phyloP scores from a whole-genome alignment of 805 yeast species.

The Dipodascopsis tothii region DNA sequence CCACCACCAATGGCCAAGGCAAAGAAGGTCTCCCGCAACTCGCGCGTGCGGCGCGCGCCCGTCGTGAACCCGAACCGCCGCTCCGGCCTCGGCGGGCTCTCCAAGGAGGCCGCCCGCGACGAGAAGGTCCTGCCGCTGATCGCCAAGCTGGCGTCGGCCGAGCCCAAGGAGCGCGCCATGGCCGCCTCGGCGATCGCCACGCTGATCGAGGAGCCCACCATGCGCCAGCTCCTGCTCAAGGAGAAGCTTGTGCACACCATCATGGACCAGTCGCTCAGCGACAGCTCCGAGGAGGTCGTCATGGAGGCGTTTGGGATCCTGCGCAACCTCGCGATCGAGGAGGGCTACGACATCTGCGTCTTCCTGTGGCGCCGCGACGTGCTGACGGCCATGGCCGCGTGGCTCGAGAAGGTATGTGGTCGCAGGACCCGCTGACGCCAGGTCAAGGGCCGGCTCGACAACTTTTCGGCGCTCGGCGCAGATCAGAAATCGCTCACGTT shows the following conservation, averaged over 20 bases:
- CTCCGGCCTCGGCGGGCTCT: not conserved
- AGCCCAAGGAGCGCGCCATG: constrained; percentile 67
- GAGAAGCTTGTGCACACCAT: constrained; percentile 62
- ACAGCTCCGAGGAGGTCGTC: constrained; percentile 63
- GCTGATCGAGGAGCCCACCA: constrained; percentile 54
- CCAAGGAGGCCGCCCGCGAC: constrained; percentile 37
- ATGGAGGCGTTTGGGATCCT: constrained; percentile 75
- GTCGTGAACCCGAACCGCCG: not conserved
- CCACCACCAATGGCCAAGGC: constrained; percentile 10
- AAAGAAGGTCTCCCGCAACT: constrained; percentile 2
- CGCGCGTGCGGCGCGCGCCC: not conserved
- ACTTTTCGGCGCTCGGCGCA: constrained; percentile 21
- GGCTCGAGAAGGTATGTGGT: constrained; percentile 10
- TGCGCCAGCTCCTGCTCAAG: constrained; percentile 58
- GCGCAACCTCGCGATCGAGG: constrained; percentile 73
- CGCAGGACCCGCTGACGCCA: not conserved
- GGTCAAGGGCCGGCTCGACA: not conserved
- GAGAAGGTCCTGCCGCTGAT: constrained; percentile 63
- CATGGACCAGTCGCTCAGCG: constrained; percentile 58
- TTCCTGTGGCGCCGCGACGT: constrained; percentile 72
- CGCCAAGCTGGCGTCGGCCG: constrained; percentile 51
- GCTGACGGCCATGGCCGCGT: constrained; percentile 43
- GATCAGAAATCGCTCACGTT: constrained; percentile 46
- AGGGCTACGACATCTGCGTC: constrained; percentile 75
- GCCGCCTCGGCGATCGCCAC: constrained; percentile 62